Evolutionary conservation across 1,139 yeast genomes (phyloP), one percentile per base, ranked within the genome.

Genomic region (Yamadazyma pseudoaaseri): DNA sequence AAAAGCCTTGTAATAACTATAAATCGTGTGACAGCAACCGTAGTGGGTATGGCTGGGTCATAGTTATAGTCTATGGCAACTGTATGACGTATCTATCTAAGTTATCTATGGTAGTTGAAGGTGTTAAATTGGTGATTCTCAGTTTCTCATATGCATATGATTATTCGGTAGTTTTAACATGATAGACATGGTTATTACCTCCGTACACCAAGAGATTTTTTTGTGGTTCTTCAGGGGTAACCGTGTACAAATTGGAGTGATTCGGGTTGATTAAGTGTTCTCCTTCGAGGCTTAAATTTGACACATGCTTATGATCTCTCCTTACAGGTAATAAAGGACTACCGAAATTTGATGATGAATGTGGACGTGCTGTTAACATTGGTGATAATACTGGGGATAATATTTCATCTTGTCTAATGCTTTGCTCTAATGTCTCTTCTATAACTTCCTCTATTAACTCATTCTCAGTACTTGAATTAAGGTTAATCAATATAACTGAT

Each of bases 381-480:
- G 81, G 80, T 3, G 76, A 62, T 27, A 75, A 54, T 0, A 72
- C 46, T 0, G 79, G 78, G 4, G 76, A 65, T 29, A 75, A 52
- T 11, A 60, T 49, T 38, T 69, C 77, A 45, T 74, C 77, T 24
- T 60, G 52, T 26, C 53, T 49, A 5, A 75, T 70, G 3, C 79
- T 78, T 30, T 65, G 72, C 35, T 65, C 75, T 10, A 76, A 51
- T 0, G 77, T 70, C 7, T 60, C 68, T 28, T 73, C 79, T 11
- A 76, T 70, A 5, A 73, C 72, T 17, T 61, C 66, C 31, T 69
- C 69, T n/a, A 72, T 65, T 9, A 62, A 56, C 26, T 72, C 76
- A 33, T 67, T 62, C 41, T 72, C 76, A 1, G 70, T 56, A 5
- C 59, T 51, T n/a, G 67, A 45, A 33, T 65, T 64, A 27, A 73